Evolutionary conservation across 2,329 filamentous ascomycete species (phyloP), one percentile per base, ranked within the genome.

Genomic region (Xylariaceae sp.): DNA sequence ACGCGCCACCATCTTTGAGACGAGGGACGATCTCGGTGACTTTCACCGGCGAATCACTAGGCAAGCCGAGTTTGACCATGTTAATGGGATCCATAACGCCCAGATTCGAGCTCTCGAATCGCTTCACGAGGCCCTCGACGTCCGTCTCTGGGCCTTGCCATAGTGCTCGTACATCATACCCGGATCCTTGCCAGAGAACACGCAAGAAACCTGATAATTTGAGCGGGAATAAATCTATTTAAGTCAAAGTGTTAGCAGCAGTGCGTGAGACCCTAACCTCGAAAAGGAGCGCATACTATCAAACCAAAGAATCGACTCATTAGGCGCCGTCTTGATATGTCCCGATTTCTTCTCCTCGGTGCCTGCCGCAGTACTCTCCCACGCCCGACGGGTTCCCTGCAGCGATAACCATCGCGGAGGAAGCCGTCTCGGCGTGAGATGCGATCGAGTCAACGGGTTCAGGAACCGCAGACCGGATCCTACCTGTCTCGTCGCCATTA

Each of bases 1-100:
- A 97, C 0, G 90, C 91, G 10, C 94, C 94, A 13, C 94, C 94
- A 70, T 99, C 94, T 68, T 95, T 92, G 34, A 95, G 79, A 2
- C 92, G 83, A 0, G 92, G 92, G 15, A 97, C 74, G 13, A 97
- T 87, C 68, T 96, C 88, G 2, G 86, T 89, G 51, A 96, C 84
- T 59, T 87, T 85, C 52, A 96, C 77, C 1, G 83, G 78, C 1
- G 87, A 68, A 8, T 80, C 80, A 3, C 78, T 72, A 0, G 88
- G 88, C 23, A 90, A 83, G 0, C 86, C 88, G 56, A 81, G 81
- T 66, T 80, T 82, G 53, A 85, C 79, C 13, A 83, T 71, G 51
- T 77, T 77, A 47, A 83, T 76, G 0, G 83, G 81, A 58, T 84
- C 79, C 52, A 81, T 70, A 35, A 79, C 71, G 5, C 79, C 77